Conservation (phyloP, 1,139 yeast genomes). For the Blastobotrys ciferrii region DNA sequence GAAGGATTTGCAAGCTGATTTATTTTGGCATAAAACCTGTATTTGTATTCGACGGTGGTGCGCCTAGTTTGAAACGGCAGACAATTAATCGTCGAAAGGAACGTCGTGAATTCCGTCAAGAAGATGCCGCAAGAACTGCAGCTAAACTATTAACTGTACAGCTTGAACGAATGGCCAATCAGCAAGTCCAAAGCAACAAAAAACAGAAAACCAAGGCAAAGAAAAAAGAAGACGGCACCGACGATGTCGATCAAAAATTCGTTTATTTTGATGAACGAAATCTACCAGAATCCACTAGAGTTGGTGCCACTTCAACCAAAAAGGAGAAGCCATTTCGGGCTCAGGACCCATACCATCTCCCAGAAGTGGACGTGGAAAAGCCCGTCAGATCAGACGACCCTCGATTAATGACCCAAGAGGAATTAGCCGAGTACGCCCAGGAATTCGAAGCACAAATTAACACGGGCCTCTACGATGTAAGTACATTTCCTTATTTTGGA, state of each 20-base stretch:
- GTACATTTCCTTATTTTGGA: constrained; percentile 3
- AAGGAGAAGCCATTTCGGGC: constrained; percentile 20
- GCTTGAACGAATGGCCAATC: constrained; percentile 56
- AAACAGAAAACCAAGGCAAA: constrained; percentile 13
- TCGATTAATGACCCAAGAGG: constrained; percentile 72
- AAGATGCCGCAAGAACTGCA: constrained; percentile 72
- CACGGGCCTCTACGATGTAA: constrained; percentile 33
- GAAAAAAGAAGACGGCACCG: constrained; percentile 13
- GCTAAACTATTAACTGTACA: constrained; percentile 77
- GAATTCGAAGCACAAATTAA: constrained; percentile 64
- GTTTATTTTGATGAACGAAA: constrained; percentile 33
- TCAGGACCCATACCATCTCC: constrained; percentile 81
- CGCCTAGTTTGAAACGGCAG: constrained; percentile 76
- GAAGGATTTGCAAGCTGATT: constrained; percentile 86
- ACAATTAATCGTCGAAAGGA: constrained; percentile 72
- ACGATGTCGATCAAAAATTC: constrained; percentile 25
- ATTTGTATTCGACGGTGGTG: constrained; percentile 97
- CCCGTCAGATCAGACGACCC: constrained; percentile 49
- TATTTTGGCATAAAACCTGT: constrained; percentile 90
- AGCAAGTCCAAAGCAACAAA: constrained; percentile 21
- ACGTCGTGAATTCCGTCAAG: constrained; percentile 70
- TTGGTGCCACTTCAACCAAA: constrained; percentile 3
- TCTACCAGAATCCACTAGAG: constrained; percentile 16
- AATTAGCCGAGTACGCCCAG: constrained; percentile 58
- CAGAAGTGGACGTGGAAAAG: constrained; percentile 54